Base-by-base conservation (phyloP, 2,329 filamentous ascomycete genomes). In the Pseudogymnoascus sp. region DNA sequence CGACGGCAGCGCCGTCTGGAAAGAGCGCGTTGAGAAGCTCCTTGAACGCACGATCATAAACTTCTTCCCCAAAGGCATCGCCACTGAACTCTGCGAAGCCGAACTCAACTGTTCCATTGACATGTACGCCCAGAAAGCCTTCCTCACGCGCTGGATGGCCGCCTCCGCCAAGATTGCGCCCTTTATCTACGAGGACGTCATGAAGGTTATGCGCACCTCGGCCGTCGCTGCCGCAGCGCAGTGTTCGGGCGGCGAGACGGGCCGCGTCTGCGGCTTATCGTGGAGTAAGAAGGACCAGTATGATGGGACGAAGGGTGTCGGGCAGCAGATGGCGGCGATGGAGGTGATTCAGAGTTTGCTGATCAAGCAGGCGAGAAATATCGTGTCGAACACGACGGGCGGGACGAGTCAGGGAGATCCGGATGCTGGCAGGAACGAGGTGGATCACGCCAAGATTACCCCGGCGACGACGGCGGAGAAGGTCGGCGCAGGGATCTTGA, bases 261-360 rank as follows among this genome's bases (percentile, higher is more conserved):
- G 79, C 3, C 79, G 78, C 29, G 79, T 84, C 77, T 88, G 85
- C 67, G 84, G 85, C 5, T 70, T 85, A 58, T 80, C 79, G 63
- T 88, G 86, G 84, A 80, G 79, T 35, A 78, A 80, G 60, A 65
- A 61, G 1, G 74, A 70, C 4, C 74, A 74, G 15, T 87, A 80
- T 72, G 85, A 89, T 70, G 82, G 82, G 21, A 78, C 77, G 7
- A 79, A 78, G 1, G 87, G 87, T 2, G 81, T 89, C 1, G 87
- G 87, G 3, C 85, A 89, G 72, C 86, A 89, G 73, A 89, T 90
- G 87, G 79, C 83, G 1, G 86, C 82, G 4, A 75, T 89, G 71
- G 85, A 89, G 66, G 78, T 87, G 8, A 80, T 85, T 60, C 72
- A 76, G 61, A 76, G 75, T 36, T 71, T 77, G 58, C 69, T 79